These are phyloP conservation scores for Penicillium odoratum DNA, from an alignment of 495 filamentous ascomycete genomes.

Conservation along the genomic window DNA sequence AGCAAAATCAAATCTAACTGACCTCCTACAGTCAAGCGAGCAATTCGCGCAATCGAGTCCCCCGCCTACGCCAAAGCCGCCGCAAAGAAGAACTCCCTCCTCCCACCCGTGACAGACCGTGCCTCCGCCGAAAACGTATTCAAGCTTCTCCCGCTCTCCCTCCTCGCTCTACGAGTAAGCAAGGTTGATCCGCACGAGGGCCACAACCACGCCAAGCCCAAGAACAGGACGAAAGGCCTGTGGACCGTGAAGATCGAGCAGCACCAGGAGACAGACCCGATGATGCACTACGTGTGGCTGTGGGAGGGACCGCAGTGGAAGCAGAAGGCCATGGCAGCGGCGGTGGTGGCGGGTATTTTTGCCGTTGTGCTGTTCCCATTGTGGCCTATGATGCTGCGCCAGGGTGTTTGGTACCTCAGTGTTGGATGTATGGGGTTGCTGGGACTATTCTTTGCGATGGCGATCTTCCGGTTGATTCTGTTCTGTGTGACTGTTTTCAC, in stretches of 20 bases:
- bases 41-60: constrained; percentile 88
- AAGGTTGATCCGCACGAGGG: constrained; percentile 74
- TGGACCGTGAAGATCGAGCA: constrained; percentile 98
- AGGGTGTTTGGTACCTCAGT: constrained; percentile 96
- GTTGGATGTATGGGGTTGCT: constrained; percentile 92
- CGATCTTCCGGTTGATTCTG: constrained; percentile 92
- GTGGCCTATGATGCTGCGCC: constrained; percentile 87
- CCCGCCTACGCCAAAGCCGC: constrained; percentile 83
- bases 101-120: constrained; percentile 84
- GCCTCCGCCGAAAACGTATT: constrained; percentile 87
- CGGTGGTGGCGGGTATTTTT: constrained; percentile 79
- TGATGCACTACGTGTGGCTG: constrained; percentile 95
- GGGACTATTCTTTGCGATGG: constrained; percentile 95
- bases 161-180: constrained; percentile 85
- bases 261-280: constrained; percentile 87
- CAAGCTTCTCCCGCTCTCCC: constrained; percentile 93
- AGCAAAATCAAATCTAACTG: not conserved
- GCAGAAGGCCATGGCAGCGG: constrained; percentile 84
- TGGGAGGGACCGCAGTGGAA: constrained; percentile 94
- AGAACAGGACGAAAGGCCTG: constrained; percentile 89
- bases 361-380: constrained; percentile 92
- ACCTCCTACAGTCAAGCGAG: constrained; percentile 77
- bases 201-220: constrained; percentile 75
- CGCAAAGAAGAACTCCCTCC: constrained; percentile 76
- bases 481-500: constrained; percentile 90